phyloP scores from a whole-genome alignment of 106 monocot species.

The Dactylorhiza incarnata region DNA sequence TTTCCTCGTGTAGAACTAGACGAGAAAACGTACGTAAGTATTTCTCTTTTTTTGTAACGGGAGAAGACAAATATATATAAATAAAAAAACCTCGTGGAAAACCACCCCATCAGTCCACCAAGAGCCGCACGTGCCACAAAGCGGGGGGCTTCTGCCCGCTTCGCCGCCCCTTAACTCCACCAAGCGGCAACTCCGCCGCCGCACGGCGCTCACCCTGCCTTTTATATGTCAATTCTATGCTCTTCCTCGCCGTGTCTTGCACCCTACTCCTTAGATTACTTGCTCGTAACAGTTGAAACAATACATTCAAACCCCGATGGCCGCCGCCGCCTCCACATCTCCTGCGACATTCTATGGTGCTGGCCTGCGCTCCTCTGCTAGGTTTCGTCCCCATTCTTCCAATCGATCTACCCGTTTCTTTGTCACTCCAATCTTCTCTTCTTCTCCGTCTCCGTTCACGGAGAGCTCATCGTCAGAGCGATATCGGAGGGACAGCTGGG shows the following conservation, averaged over 20 bases:
- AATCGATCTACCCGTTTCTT: neutral
- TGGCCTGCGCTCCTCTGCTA: neutral
- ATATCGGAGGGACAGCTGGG: constrained; percentile 21
- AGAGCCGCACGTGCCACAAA: neutral
- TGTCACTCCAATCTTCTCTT: neutral
- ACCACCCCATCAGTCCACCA: neutral
- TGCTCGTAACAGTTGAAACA: neutral
- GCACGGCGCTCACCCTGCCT: neutral
- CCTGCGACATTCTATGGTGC: neutral
- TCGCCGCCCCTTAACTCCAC: constrained; percentile 5
- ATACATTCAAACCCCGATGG: neutral
- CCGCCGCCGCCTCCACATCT: neutral
- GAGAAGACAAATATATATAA: too few relatives aligned
- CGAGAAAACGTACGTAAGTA: too few relatives aligned
- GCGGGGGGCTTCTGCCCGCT: neutral
- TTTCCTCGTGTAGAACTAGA: too few relatives aligned
- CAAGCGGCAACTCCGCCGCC: neutral
- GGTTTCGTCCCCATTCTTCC: neutral
- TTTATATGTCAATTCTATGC: neutral
- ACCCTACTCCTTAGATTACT: neutral
- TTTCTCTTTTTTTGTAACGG: too few relatives aligned
- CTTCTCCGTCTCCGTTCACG: constrained; percentile 17
- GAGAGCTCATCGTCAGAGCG: constrained; percentile 13
- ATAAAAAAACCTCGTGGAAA: neutral
- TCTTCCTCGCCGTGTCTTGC: neutral